Base-by-base conservation (phyloP, 2,329 filamentous ascomycete genomes). In the Pseudogymnoascus sp. region DNA sequence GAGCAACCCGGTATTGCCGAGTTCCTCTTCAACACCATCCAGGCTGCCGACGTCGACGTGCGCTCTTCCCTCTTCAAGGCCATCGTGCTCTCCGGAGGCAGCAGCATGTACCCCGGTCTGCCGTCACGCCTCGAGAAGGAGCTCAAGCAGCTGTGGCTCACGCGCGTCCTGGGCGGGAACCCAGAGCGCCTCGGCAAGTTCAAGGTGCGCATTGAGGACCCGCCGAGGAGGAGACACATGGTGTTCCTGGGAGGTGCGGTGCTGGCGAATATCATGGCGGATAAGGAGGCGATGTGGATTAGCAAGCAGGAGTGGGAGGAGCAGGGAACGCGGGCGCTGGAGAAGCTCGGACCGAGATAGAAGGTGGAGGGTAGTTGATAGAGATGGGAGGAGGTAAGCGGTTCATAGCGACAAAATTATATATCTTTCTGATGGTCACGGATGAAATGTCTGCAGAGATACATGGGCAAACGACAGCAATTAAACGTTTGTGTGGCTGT, bases 251-350 rank as follows among this genome's bases (percentile, higher is more conserved):
- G 94, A 63, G 94, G 94, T 69, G 94, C 94, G 27, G 94, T 99
- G 65, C 80, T 99, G 71, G 94, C 94, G 69, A 97, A 97, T 74
- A 95, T 99, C 76, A 97, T 99, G 89, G 92, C 94, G 52, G 92
- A 97, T 78, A 97, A 97, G 79, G 91, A 97, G 75, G 89, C 88
- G 74, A 97, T 97, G 94, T 99, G 94, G 94, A 92, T 99, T 72
- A 89, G 88, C 69, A 96, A 96, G 82, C 83, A 89, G 72, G 94
- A 99, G 77, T 99, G 94, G 94, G 84, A 94, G 72, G 94, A 99
- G 78, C 88, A 97, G 74, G 94, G 94, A 39, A 74, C 88, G 37
- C 83, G 88, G 63, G 87, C 89, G 64, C 77, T 99, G 72, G 90
- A 95, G 79, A 99, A 97, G 82, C 80, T 99, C 70, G 94, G 94